Percentiles rank a stretch among this genome's conserved stretches.
These are phyloP conservation scores for Tetradesmus lagerheimii DNA, from an alignment of 139 green algal species.

Conservation along the genomic window DNA sequence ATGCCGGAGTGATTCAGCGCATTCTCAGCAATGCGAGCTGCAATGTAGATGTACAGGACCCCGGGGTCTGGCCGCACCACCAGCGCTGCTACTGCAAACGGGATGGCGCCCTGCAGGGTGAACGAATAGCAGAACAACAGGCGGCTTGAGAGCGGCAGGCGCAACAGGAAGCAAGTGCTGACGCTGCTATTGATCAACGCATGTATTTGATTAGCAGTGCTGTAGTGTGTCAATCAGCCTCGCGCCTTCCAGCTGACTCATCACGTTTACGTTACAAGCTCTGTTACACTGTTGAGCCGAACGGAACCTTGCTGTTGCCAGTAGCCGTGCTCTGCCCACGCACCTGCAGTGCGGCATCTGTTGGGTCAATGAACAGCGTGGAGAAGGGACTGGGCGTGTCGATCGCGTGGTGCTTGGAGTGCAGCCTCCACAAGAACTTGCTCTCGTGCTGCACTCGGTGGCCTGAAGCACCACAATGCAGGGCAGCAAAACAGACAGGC, in stretches of 20 bases:
- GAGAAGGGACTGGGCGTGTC: slow-evolving; percentile 39
- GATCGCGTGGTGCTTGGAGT: slow-evolving; percentile 38
- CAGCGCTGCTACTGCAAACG: slow-evolving; percentile 24
- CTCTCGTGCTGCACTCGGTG: slow-evolving; percentile 45
- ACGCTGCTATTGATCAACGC: neutral
- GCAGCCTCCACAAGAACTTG: slow-evolving; percentile 28
- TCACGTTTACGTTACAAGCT: no score
- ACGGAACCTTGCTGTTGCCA: no score
- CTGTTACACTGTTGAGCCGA: no score
- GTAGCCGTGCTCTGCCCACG: neutral
- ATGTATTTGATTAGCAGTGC: no score
- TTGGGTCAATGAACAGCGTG: slow-evolving; percentile 33
- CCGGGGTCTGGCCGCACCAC: slow-evolving; percentile 20
- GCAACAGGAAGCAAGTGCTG: neutral
- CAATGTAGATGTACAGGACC: slow-evolving; percentile 31
- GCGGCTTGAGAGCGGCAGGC: no score
- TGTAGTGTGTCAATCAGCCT: no score
- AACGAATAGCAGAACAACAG: neutral
- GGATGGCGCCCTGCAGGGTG: slow-evolving; percentile 22
- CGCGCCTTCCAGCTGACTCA: no score
- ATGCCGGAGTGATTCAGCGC: slow-evolving; percentile 45
- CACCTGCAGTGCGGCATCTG: slow-evolving; percentile 40
- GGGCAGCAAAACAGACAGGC: neutral
- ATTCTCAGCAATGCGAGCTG: slow-evolving; percentile 32
- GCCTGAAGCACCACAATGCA: neutral